Percentiles rank a stretch among this genome's conserved stretches.
Evolutionary conservation across 345 rosid genomes (phyloP).

Genomic region (Eucalyptus brandiana): DNA sequence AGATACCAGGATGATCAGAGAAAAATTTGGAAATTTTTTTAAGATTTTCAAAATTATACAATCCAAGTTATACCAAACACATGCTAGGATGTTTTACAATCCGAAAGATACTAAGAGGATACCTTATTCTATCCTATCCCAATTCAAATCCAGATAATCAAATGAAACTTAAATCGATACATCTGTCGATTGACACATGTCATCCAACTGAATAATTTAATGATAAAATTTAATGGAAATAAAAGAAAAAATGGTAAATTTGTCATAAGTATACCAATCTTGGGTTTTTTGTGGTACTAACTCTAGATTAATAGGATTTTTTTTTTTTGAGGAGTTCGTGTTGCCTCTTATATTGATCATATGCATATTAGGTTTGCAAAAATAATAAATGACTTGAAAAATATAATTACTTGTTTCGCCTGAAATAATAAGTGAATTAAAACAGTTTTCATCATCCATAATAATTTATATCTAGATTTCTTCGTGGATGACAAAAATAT

Average conservation of each 20-base stretch:
- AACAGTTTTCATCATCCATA: not conserved
- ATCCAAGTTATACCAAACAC: not conserved
- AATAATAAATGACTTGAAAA: too few relatives aligned
- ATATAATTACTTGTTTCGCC: accelerated
- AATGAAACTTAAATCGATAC: accelerated
- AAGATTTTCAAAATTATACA: not conserved
- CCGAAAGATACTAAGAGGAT: not conserved
- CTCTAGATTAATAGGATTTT: too few relatives aligned
- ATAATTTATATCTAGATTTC: not conserved
- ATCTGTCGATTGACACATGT: accelerated
- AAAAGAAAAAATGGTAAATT: accelerated
- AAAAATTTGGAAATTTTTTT: too few relatives aligned
- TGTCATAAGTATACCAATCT: accelerated
- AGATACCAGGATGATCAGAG: not conserved
- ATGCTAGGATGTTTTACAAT: not conserved
- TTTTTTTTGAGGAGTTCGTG: too few relatives aligned
- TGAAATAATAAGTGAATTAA: not conserved
- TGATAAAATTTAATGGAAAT: too few relatives aligned
- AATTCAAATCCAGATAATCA: accelerated
- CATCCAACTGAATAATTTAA: accelerated
- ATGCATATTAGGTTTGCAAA: not conserved
- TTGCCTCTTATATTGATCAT: not conserved
- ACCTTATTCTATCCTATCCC: accelerated
- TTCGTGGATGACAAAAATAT: accelerated
- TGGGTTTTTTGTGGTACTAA: accelerated